phyloP scores from a whole-genome alignment of 345 rosid species.

The Moringa oleifera region DNA sequence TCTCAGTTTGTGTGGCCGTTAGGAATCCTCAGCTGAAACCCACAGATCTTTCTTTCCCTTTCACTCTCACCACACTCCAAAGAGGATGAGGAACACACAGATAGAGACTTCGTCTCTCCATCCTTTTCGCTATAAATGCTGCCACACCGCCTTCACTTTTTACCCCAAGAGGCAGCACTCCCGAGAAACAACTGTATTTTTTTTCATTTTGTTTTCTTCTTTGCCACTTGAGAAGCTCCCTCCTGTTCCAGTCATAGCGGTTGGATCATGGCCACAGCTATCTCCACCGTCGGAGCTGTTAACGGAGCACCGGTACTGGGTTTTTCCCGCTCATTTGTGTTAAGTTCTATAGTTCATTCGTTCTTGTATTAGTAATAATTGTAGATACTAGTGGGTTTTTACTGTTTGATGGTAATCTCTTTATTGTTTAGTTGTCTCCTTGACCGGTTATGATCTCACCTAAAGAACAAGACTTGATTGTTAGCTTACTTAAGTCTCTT shows the following conservation, averaged over 20 bases:
- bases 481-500: too few relatives aligned
- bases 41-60: not conserved
- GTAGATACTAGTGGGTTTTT: not conserved
- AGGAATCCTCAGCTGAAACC: slow-evolving; percentile 15
- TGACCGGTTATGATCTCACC: not conserved
- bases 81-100: too few relatives aligned
- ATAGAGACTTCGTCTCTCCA: not conserved
- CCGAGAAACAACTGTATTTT: slow-evolving; percentile 2
- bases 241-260: slow-evolving; percentile 11
- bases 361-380: slow-evolving; percentile 12
- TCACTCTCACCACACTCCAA: not conserved
- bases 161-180: not conserved
- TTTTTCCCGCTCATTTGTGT: slow-evolving; percentile 23
- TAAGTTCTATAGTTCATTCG: not conserved
- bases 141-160: not conserved
- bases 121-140: slow-evolving; percentile 7
- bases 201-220: slow-evolving; percentile 19
- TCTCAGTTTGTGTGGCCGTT: slow-evolving; percentile 22
- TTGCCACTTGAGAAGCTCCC: slow-evolving; percentile 1
- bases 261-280: slow-evolving; percentile 27
- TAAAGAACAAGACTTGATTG: too few relatives aligned
- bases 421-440: slow-evolving; percentile 16
- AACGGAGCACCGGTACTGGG: slow-evolving; percentile 29
- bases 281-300: slow-evolving; percentile 33
- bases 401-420: not conserved